Conservation (phyloP, 129 eudicot genomes). For the Mikania micrantha region DNA sequence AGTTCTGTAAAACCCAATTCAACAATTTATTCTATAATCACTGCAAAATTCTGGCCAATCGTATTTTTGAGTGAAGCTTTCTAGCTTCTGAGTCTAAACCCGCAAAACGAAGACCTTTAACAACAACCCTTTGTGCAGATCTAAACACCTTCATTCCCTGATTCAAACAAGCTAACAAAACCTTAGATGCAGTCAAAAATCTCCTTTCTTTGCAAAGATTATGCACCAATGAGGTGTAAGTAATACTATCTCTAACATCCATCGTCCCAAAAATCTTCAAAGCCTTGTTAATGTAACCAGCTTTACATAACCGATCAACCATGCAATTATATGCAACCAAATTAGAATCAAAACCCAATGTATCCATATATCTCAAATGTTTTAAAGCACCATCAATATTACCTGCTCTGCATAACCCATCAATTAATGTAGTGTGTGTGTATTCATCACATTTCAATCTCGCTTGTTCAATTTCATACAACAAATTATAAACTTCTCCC, state of each 20-base stretch:
- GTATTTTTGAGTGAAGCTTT: conserved; percentile 38
- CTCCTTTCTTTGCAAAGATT: conserved; percentile 54
- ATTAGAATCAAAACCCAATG: conserved; percentile 48
- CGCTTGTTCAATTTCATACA: conserved; percentile 44
- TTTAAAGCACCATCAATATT: conserved; percentile 43
- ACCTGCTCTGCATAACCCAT: conserved; percentile 63
- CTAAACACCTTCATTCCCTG: conserved; percentile 40
- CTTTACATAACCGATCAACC: conserved; percentile 69
- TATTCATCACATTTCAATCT: conserved; percentile 59
- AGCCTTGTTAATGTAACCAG: conserved; percentile 43
- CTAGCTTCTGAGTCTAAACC: conserved; percentile 41
- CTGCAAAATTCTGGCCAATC: conserved; percentile 32
- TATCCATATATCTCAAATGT: conserved; percentile 43
- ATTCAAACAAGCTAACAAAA: conserved; percentile 53
- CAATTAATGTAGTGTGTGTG: conserved; percentile 63
- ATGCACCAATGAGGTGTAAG: conserved; percentile 70
- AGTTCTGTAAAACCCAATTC: not conserved
- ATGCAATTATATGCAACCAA: conserved; percentile 67
- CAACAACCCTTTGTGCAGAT: conserved; percentile 52
- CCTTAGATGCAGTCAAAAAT: conserved; percentile 47
- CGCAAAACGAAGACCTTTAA: conserved; percentile 41
- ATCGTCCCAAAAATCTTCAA: conserved; percentile 44
- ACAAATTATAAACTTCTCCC: conserved; percentile 40
- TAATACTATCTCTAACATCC: conserved; percentile 54
- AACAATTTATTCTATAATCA: not conserved